Evolutionary conservation across 2,329 filamentous ascomycete genomes (phyloP).

Genomic region (Alternaria panax): DNA sequence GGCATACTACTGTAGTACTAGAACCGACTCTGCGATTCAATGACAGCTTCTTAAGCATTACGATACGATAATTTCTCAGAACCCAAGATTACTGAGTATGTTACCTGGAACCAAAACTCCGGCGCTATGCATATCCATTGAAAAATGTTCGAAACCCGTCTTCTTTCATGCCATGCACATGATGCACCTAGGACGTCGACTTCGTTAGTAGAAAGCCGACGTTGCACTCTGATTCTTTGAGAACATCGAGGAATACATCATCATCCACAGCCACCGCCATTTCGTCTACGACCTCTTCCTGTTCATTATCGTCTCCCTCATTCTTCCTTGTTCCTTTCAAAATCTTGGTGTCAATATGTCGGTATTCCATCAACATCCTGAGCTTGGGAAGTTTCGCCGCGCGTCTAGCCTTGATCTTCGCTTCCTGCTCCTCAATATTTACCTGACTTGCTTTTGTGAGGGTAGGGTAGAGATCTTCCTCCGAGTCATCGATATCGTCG

Average conservation of each 20-base stretch:
- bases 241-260: constrained; percentile 57
- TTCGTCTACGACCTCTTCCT: constrained; percentile 33
- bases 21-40: neutral
- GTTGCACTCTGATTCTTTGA: constrained; percentile 55
- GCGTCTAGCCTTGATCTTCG: constrained; percentile 47
- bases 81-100: neutral
- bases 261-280: constrained; percentile 57
- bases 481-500: constrained; percentile 19
- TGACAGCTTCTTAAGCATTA: neutral
- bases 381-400: constrained; percentile 53
- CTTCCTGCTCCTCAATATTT: constrained; percentile 57
- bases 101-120: neutral
- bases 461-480: constrained; percentile 34
- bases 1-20: too few relatives aligned
- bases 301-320: neutral
- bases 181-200: constrained; percentile 24
- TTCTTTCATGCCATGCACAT: neutral
- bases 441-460: constrained; percentile 53
- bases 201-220: constrained; percentile 62
- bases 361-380: constrained; percentile 62
- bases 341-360: constrained; percentile 56
- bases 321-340: constrained; percentile 23
- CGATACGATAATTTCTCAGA: neutral
- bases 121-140: constrained; percentile 6
- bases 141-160: neutral